Conservation (phyloP, 495 filamentous ascomycete genomes). For the Penicillium arizonense region DNA sequence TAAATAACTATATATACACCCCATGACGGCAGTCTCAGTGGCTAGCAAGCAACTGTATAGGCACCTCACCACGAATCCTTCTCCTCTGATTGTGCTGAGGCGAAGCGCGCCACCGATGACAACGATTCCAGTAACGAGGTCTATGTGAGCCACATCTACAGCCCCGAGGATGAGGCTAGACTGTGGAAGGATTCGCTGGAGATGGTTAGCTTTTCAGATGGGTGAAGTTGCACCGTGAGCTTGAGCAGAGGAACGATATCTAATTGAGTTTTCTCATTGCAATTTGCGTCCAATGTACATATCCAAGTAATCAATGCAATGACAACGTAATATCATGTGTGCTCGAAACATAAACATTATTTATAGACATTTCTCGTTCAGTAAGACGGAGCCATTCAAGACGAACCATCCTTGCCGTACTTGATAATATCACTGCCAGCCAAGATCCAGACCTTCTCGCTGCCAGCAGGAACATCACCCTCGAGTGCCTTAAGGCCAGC, state of each 20-base stretch:
- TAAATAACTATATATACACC: neutral
- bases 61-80: constrained; percentile 5
- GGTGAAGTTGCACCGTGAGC: neutral
- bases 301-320: neutral
- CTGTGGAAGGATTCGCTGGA: constrained; percentile 45
- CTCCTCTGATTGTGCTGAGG: constrained; percentile 29
- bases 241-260: neutral
- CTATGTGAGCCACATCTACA: constrained; percentile 36
- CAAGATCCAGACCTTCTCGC: constrained; percentile 45
- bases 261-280: too few species aligned
- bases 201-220: constrained; percentile 34
- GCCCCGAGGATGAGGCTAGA: constrained; percentile 33
- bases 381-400: neutral
- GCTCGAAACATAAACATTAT: neutral
- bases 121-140: constrained; percentile 14
- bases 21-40: neutral
- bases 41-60: neutral
- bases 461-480: constrained; percentile 42
- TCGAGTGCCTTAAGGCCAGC: constrained; percentile 46
- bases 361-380: neutral
- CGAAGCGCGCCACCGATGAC: constrained; percentile 13
- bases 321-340: neutral
- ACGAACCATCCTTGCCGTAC: constrained; percentile 23
- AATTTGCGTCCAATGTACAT: too few species aligned
- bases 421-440: constrained; percentile 37